Base-by-base conservation (phyloP, 176 grass and related monocot genomes). In the Eleusine indica region DNA sequence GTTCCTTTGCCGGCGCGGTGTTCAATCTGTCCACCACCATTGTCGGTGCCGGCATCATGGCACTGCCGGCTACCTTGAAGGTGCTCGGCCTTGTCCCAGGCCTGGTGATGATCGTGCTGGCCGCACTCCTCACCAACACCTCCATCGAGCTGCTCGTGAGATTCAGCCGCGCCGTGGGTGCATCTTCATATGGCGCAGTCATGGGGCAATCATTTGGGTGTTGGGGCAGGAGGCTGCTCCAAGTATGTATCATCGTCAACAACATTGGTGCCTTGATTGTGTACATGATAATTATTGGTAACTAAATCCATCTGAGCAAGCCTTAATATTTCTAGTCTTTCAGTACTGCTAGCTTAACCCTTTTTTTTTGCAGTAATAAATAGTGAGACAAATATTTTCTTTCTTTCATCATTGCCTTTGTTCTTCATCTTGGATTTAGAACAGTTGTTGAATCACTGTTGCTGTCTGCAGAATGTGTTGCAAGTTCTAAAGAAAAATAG, bases 221-320 rank as follows among this genome's bases (percentile, higher is more conserved):
- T 76, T 56, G 65, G 25, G 96, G 96, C 0, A 79, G 85, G 80
- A 78, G 49, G 63, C 80, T 98, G 87, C 89, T 95, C 65, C 96
- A 95, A 86, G 48, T 91, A 49, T 98, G 96, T 85, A 89, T 98
- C 35, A 86, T 95, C 39, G 68, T 95, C 10, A 98, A 98, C 63
- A 98, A 94, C 85, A 64, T 95, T 1, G 96, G 96, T 4, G 96
- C 95, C 30, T 83, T 98, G 91, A 90, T 98, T 43, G 93, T 98
- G 3, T 98, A 98, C 91, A 93, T 98, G 96, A 98, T 98, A 41
- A 95, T 98, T 77, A 98, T 98, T 62, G 93, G 96, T 98, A 98
- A 70, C 13, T 8, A 16, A 54, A 53, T 30, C 28, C 35, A 48
- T 11, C 75, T 61, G 1, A 6, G 53, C 9, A 16, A 44, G 5